Base-by-base conservation (phyloP, 2,329 filamentous ascomycete species). In the Trichophaea hybrida region DNA sequence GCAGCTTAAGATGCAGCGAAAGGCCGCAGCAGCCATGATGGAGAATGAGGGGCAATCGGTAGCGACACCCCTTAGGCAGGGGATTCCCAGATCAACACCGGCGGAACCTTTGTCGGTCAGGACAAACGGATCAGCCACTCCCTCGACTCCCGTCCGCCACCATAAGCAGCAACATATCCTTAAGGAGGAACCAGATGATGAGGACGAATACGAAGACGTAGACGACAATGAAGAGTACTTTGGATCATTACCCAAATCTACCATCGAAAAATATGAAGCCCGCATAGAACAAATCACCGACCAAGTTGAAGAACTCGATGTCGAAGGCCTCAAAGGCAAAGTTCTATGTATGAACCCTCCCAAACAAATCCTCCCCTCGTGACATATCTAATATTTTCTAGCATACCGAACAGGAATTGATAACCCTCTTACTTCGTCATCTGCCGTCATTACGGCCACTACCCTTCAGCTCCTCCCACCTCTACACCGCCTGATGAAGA, bases 281-380 rank as follows among this genome's bases (percentile, higher is more conserved):
- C 81, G 90, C 43, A 76, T 94, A 10, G 83, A 86, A 57, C 80
- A 86, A 64, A 94, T 97, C 60, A 77, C 76, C 12, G 75, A 77
- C 49, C 82, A 83, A 59, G 75, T 93, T 74, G 80, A 86, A 59
- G 77, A 80, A 43, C 75, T 93, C 55, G 80, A 86, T 57, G 76
- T 94, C 43, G 87, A 97, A 69, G 88, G 94, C 64, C 83, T 98
- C 70, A 97, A 98, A 74, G 81, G 80, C 49, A 86, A 91, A 69
- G 86, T 96, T 66, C 75, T 96, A 64, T 83, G 85, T 71, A 86
- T 86, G 79, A 46, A 76, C 76, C 8, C 74, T 34, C 32, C 31
- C 31, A 13, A 15, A 32, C 12, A 13, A 32, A 51, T 51, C 5
- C 76, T 51, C 71, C 76, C 64, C 68, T 74, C 68, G 75, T 80